Evolutionary conservation across 495 filamentous ascomycete genomes (phyloP).

Genomic region (Aspergillus haitiensis): DNA sequence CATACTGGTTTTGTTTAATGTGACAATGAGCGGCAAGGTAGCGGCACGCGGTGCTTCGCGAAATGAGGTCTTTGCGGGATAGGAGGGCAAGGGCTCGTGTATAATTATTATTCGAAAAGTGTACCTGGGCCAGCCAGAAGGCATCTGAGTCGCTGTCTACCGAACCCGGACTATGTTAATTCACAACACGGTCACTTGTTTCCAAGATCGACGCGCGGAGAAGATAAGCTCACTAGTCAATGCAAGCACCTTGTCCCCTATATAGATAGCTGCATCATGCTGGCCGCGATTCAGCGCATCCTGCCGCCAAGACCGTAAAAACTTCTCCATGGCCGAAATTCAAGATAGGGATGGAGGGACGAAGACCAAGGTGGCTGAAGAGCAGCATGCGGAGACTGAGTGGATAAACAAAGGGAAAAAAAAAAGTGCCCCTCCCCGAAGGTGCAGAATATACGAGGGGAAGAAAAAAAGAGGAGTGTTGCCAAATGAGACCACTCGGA

Average conservation of each 20-base stretch:
- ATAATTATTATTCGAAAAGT: constrained; percentile 92
- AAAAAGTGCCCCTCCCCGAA: constrained; percentile 1
- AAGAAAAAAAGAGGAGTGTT: neutral
- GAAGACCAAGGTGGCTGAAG: neutral
- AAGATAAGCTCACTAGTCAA: constrained; percentile 69
- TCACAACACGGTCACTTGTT: neutral
- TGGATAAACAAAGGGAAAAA: constrained; percentile 15
- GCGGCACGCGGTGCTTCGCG: constrained; percentile 77
- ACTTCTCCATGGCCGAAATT: constrained; percentile 71
- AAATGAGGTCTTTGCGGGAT: constrained; percentile 77
- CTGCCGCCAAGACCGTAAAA: constrained; percentile 87
- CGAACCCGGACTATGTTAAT: constrained; percentile 14
- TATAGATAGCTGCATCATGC: constrained; percentile 91
- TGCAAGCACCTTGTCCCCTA: constrained; percentile 93
- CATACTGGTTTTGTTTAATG: constrained; percentile 84
- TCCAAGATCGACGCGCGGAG: neutral
- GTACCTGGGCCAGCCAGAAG: constrained; percentile 91
- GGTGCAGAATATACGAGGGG: neutral
- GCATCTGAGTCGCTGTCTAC: constrained; percentile 86
- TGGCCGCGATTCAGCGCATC: constrained; percentile 92
- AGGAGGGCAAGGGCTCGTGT: constrained; percentile 84
- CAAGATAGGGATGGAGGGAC: constrained; percentile 9
- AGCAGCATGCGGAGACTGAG: constrained; percentile 12
- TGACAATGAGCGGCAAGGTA: constrained; percentile 93
- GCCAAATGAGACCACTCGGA: neutral